These are phyloP conservation scores for Geoglossum glabrum DNA, from an alignment of 495 filamentous ascomycete genomes.

Conservation along the genomic window DNA sequence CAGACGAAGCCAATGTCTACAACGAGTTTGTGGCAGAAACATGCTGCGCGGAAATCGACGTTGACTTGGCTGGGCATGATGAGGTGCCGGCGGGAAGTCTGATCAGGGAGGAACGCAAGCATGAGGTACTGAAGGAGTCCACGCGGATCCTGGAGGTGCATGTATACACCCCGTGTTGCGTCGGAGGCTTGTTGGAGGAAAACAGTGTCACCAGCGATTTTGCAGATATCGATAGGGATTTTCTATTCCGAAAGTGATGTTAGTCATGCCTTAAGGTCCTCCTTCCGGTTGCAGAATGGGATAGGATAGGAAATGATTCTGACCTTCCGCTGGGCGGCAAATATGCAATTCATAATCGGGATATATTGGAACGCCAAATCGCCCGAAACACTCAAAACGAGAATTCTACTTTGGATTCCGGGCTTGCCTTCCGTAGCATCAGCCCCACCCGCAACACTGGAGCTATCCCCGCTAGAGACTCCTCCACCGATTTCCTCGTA, in stretches of 20 bases:
- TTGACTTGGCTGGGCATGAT: conserved; percentile 61
- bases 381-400: conserved; percentile 64
- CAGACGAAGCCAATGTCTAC: conserved; percentile 90
- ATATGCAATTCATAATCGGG: conserved; percentile 92
- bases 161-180: conserved; percentile 75
- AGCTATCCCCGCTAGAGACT: neutral
- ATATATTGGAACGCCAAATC: conserved; percentile 84
- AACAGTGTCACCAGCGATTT: conserved; percentile 68
- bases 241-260: conserved; percentile 10
- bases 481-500: conserved; percentile 26
- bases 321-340: conserved; percentile 56
- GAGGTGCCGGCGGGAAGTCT: conserved; percentile 40
- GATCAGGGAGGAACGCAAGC: conserved; percentile 79
- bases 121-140: conserved; percentile 81
- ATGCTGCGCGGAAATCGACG: conserved; percentile 91
- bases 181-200: conserved; percentile 89
- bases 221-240: conserved; percentile 79
- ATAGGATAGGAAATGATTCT: neutral
- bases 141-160: conserved; percentile 40
- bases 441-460: conserved; percentile 13
- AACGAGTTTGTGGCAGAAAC: conserved; percentile 84
- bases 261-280: neutral
- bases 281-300: neutral
- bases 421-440: conserved; percentile 17
- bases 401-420: conserved; percentile 58